Percentiles rank a stretch among this genome's conserved stretches.
phyloP scores from a whole-genome alignment of 2,329 filamentous ascomycete species.

The Triangularia setosa region DNA sequence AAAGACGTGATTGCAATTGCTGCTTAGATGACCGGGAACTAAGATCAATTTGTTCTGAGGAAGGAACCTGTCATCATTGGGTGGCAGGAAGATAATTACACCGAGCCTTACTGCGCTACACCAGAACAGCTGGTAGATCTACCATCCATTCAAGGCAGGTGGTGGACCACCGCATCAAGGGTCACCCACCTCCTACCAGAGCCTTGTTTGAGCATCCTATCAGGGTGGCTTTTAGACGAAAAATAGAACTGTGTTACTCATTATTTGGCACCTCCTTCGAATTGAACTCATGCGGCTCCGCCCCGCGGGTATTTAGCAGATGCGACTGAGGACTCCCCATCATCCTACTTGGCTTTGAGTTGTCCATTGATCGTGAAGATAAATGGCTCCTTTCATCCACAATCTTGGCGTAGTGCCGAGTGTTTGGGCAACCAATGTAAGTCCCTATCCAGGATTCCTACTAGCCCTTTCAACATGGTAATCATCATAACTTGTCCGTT shows the following conservation, averaged over 20 bases:
- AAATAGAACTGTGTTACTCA: neutral
- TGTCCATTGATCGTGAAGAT: neutral
- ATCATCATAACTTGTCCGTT: neutral
- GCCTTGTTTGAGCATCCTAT: neutral
- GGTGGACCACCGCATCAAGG: neutral
- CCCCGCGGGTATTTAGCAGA: neutral
- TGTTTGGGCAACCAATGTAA: neutral
- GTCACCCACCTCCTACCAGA: neutral
- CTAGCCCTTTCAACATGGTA: neutral
- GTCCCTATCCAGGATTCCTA: neutral
- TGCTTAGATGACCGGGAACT: neutral
- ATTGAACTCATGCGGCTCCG: neutral
- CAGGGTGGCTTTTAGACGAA: neutral
- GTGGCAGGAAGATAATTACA: neutral
- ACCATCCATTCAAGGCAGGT: neutral
- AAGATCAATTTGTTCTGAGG: neutral
- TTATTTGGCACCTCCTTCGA: neutral
- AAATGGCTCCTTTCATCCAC: neutral
- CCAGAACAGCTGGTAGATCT: neutral
- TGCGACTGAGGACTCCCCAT: neutral
- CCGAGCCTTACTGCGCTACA: neutral
- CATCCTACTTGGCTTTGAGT: neutral
- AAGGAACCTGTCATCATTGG: neutral
- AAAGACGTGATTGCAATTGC: neutral
- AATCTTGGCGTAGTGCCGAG: neutral